Evolutionary conservation across 768 basidiomycete genomes (phyloP), one percentile per base, ranked within the genome.

Genomic region (Austroboletus eburneus): DNA sequence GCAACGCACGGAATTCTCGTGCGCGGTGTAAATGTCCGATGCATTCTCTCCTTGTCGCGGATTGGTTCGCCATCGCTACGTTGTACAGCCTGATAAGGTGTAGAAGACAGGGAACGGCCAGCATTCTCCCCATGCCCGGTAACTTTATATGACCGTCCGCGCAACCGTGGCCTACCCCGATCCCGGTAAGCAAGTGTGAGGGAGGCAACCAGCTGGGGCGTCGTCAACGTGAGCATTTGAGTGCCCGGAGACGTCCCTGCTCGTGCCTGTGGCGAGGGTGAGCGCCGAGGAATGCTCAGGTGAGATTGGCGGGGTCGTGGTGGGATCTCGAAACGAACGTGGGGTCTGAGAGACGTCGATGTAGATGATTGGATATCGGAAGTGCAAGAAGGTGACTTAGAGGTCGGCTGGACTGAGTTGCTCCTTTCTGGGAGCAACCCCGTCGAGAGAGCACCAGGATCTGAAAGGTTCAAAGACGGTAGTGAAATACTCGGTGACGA

Each of bases 121-220:
- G 49, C 43, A 42, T 56, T 45, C 43, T 48, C 44, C 41, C 40
- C 49, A 10, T 33, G 35, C 4, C 47, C 50, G 8, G 32, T 9
- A 5, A 38, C 21, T 18, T 40, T 54, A 8, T 16, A 33, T 21
- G 43, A 17, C 21, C 59, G 59, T 17, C 54, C 56, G 3, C 66
- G 65, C 16, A 38, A 9, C 13, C 56, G 54, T 33, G 41, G n/a
- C 39, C 53, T 50, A 20, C 49, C 41, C 39, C 51, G 53, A 17
- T 68, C 64, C 35, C 36, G 61, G 42, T 60, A 34, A 20, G 59
- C 57, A 37, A 66, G 58, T 1, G 51, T 62, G 16, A 66, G 56
- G 8, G 59, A 54, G 18, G 64, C 64, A 16, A 66, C 64, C 13
- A 66, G 64, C 40, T 66, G 64, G 1, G 66, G 56, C 43, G 66